Conservation (phyloP, 441 rosid species). For the Pelargonium australe region DNA sequence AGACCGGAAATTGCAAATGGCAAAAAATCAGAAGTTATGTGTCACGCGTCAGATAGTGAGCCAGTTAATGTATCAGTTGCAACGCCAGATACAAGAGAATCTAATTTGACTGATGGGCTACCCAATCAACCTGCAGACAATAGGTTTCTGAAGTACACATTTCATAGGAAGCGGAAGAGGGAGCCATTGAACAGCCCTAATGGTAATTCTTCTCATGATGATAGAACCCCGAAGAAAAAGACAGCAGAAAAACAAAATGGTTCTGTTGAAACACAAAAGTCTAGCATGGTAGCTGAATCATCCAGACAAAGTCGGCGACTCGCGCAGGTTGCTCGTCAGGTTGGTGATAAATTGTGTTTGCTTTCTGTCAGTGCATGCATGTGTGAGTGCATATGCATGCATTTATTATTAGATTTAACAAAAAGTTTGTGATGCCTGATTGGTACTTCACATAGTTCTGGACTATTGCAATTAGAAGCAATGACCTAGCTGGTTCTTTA, state of each 20-base stretch:
- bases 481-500: background rate
- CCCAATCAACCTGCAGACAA: conserved; percentile 31
- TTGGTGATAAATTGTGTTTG: conserved; percentile 23
- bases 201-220: conserved; percentile 35
- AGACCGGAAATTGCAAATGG: conserved; percentile 29
- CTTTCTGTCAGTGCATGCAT: conserved; percentile 14
- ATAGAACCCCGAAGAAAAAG: conserved; percentile 27
- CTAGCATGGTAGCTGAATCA: conserved; percentile 39
- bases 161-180: conserved; percentile 74
- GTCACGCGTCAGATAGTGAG: conserved; percentile 25
- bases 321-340: conserved; percentile 54
- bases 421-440: background rate
- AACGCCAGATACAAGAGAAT: conserved; percentile 26
- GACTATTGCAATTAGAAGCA: background rate
- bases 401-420: too few species aligned
- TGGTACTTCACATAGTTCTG: background rate
- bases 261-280: conserved; percentile 35
- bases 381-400: background rate
- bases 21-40: conserved; percentile 28
- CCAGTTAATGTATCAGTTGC: conserved; percentile 15
- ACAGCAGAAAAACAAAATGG: conserved; percentile 36
- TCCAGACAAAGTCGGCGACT: conserved; percentile 42
- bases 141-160: conserved; percentile 69
- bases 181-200: conserved; percentile 47
- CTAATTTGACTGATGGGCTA: conserved; percentile 30